Conservation (phyloP, 2,329 filamentous ascomycete genomes). For the Curvularia hawaiiensis region DNA sequence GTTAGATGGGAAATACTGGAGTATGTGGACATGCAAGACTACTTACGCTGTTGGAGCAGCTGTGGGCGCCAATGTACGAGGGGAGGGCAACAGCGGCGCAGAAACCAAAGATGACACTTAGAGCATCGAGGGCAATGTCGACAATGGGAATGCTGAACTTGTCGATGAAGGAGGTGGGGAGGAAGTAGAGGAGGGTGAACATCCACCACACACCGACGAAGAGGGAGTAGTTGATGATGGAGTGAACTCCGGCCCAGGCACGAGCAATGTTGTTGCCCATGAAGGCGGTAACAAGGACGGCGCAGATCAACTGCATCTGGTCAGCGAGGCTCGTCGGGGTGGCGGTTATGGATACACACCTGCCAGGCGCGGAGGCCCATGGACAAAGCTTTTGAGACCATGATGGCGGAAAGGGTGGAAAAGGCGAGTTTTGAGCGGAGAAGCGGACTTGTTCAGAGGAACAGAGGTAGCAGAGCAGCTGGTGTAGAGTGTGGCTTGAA, state of each 20-base stretch:
- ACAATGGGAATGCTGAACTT: conserved; percentile 59
- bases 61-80: conserved; percentile 69
- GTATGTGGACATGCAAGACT: too few relatives aligned
- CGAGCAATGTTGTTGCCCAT: conserved; percentile 67
- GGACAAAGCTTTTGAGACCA: conserved; percentile 50
- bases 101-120: conserved; percentile 71
- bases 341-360: conserved; percentile 34
- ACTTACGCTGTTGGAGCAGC: conserved; percentile 67
- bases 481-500: background rate
- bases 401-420: conserved; percentile 27
- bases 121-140: conserved; percentile 61
- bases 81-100: conserved; percentile 73
- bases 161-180: conserved; percentile 62
- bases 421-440: background rate
- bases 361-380: conserved; percentile 50
- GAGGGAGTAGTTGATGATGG: conserved; percentile 67
- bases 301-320: conserved; percentile 59
- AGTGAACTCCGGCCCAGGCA: conserved; percentile 58
- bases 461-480: background rate
- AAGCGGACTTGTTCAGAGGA: conserved; percentile 10
- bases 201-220: conserved; percentile 71
- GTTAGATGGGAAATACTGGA: conserved; percentile 6
- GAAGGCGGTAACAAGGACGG: conserved; percentile 64
- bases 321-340: background rate
- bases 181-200: conserved; percentile 67